Percentiles rank a stretch among this genome's conserved stretches.
Evolutionary conservation across 805 yeast species (phyloP).

Genomic region (Candida verbasci): DNA sequence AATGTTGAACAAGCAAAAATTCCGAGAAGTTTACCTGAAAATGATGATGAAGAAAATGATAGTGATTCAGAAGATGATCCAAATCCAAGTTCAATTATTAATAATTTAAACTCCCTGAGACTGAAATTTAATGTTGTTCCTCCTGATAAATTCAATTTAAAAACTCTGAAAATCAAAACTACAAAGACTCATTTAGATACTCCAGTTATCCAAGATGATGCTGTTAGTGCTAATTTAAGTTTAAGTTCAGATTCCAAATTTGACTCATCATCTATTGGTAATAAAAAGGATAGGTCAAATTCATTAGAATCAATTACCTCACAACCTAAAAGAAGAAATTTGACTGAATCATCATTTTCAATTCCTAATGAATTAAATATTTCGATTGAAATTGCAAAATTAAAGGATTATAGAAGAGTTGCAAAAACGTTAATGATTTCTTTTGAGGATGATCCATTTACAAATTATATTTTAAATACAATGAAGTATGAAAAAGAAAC

Average conservation of each 20-base stretch:
- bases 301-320: constrained; percentile 3
- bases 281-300: constrained; percentile 5
- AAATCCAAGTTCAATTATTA: background rate
- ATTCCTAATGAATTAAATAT: constrained; percentile 14
- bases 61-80: background rate
- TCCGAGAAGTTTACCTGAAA: background rate
- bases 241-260: background rate
- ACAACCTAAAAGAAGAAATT: constrained; percentile 1
- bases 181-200: background rate
- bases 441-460: constrained; percentile 52
- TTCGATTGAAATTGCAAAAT: constrained; percentile 15
- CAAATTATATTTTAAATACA: constrained; percentile 44
- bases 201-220: background rate
- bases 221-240: background rate
- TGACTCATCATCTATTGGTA: background rate
- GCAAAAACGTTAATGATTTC: constrained; percentile 51
- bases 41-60: background rate
- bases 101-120: constrained; percentile 9
- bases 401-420: constrained; percentile 51
- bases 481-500: constrained; percentile 23
- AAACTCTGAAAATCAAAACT: background rate
- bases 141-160: constrained; percentile 2
- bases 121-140: constrained; percentile 7
- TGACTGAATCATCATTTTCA: constrained; percentile 8
- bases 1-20: background rate